Base-by-base conservation (phyloP, 495 filamentous ascomycete genomes). In the Sabuloglossum arenarium region DNA sequence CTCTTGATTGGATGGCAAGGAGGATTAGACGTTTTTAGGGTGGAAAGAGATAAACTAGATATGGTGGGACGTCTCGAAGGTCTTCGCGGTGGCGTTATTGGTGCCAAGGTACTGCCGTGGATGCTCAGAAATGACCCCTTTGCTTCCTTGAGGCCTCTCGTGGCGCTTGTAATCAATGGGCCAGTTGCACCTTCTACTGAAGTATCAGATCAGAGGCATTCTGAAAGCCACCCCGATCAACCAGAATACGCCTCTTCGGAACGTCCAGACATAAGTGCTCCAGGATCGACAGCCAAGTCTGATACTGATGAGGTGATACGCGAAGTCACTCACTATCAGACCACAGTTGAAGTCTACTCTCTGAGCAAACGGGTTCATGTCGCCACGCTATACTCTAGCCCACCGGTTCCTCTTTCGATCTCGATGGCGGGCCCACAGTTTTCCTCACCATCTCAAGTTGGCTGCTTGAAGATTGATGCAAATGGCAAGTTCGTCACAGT, bases 281-380 rank as follows among this genome's bases (percentile, higher is more conserved):
- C 54, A 27, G 39, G 39, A n/a, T 62, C 58, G 45, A 64, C 56
- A 58, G 63, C 60, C 27, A 12, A 56, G 59, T 59, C 55, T 31
- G 53, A 56, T 31, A 59, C 59, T 49, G 65, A 69, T 34, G 64
- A 73, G 32, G 65, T 68, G 23, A 67, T 58, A 25, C 67, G 69
- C 16, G 64, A 62, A 51, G 62, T 16, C 42, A 62, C 28, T 23
- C 59, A 54, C 29, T 93, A 88, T 62, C 86, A 91, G 65, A 94
- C 88, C 1, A 80, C 81, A 0, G 86, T 90, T 3, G 86, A 94
- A 56, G 72, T 95, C 0, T 90, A 87, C 64, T 93, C 88, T 8
- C 66, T 95, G 25, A 75, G 74, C 56, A 84, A 78, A 6, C 77
- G 81, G 52, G 70, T 73, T 53, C 79, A 80, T 50, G 67, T 93